Conservation (phyloP, 1,139 yeast species). For the Hyphopichia buzzinii region DNA sequence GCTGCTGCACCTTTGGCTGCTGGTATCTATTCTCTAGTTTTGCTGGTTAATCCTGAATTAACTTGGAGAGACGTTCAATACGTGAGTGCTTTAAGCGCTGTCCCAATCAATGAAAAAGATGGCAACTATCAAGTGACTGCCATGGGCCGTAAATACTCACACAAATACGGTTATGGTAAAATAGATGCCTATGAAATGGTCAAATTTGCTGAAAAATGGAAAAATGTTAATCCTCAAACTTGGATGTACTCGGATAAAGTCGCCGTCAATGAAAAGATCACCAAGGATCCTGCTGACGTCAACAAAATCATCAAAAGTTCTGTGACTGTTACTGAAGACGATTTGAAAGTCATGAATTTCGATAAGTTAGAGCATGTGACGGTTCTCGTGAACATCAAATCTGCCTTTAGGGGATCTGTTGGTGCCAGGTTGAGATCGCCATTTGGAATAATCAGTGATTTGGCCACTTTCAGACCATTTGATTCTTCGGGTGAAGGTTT, state of each 20-base stretch:
- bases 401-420: slow-evolving; percentile 69
- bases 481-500: slow-evolving; percentile 66
- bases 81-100: slow-evolving; percentile 69
- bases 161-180: slow-evolving; percentile 90
- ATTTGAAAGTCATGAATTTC: slow-evolving; percentile 56
- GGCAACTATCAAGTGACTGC: slow-evolving; percentile 67
- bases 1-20: slow-evolving; percentile 99
- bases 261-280: slow-evolving; percentile 27
- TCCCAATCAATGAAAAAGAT: slow-evolving; percentile 65
- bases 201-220: slow-evolving; percentile 73
- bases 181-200: slow-evolving; percentile 81
- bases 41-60: slow-evolving; percentile 78
- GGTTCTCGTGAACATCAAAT: slow-evolving; percentile 68
- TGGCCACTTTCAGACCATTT: slow-evolving; percentile 66
- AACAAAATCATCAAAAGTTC: slow-evolving; percentile 35
- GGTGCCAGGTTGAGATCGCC: slow-evolving; percentile 73
- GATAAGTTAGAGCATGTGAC: slow-evolving; percentile 83
- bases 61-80: slow-evolving; percentile 98
- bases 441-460: slow-evolving; percentile 63
- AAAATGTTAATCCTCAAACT: slow-evolving; percentile 84
- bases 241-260: slow-evolving; percentile 61
- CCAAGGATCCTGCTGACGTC: slow-evolving; percentile 15
- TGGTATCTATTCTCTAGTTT: slow-evolving; percentile 80
- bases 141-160: slow-evolving; percentile 70
- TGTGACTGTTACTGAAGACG: slow-evolving; percentile 48